These are phyloP conservation scores for Candida namnaoensis DNA, from an alignment of 805 yeast genomes.

Conservation along the genomic window DNA sequence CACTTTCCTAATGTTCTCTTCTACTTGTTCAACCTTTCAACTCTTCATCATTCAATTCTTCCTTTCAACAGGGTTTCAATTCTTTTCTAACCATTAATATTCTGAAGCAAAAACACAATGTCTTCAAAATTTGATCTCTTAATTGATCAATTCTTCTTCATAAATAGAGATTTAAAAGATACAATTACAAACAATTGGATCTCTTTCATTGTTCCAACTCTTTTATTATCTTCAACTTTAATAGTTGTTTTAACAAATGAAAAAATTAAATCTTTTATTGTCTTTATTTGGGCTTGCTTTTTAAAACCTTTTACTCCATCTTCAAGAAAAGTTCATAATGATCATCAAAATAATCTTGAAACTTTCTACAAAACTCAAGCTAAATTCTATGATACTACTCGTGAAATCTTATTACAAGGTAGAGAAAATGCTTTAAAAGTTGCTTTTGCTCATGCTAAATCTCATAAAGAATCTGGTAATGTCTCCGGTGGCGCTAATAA, in stretches of 20 bases:
- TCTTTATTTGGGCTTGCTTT: slow-evolving; percentile 25
- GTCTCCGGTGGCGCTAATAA: too few species aligned
- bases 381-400: slow-evolving; percentile 63
- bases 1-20: too few species aligned
- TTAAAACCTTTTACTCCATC: slow-evolving; percentile 21
- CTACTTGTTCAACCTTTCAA: too few species aligned
- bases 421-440: slow-evolving; percentile 54
- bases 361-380: slow-evolving; percentile 73
- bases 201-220: background rate
- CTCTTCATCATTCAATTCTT: too few species aligned
- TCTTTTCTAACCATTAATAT: too few species aligned
- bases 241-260: slow-evolving; percentile 3
- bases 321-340: slow-evolving; percentile 15
- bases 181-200: background rate
- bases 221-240: too few species aligned
- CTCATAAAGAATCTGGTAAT: background rate
- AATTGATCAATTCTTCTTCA: too few species aligned
- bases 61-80: too few species aligned
- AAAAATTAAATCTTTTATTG: slow-evolving; percentile 12
- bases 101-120: background rate
- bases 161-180: background rate
- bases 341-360: slow-evolving; percentile 34
- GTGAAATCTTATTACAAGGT: slow-evolving; percentile 60
- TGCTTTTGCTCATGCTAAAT: slow-evolving; percentile 46
- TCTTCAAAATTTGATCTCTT: background rate